Evolutionary conservation across 148 eudicot genomes (phyloP).

Genomic region (Chenopodium quinoa): DNA sequence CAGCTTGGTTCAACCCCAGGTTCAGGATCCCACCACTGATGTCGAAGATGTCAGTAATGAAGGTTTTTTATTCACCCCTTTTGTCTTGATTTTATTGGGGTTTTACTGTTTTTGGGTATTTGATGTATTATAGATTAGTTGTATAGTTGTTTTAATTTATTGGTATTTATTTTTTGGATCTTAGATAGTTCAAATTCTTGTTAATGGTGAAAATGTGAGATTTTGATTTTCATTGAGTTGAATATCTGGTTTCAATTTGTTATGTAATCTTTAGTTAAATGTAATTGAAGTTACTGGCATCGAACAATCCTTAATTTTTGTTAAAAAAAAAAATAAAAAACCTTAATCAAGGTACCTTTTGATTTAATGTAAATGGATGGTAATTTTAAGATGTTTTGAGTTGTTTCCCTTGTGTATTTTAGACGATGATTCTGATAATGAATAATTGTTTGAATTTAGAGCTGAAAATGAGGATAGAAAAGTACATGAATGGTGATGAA

Average conservation of each 20-base stretch:
- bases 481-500: conserved; percentile 57
- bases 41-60: conserved; percentile 52
- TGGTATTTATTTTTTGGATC: neutral
- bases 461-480: conserved; percentile 53
- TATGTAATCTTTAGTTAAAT: no score
- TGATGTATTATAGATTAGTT: neutral
- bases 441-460: conserved; percentile 40
- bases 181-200: neutral
- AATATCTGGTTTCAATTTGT: no score
- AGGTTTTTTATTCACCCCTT: conserved; percentile 31
- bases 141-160: neutral
- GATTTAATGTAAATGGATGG: neutral
- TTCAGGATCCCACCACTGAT: conserved; percentile 20
- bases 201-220: neutral
- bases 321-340: no score
- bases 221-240: no score
- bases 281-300: neutral
- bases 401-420: neutral
- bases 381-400: neutral
- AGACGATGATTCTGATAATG: neutral
- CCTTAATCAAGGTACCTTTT: neutral
- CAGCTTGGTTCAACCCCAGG: conserved; percentile 25
- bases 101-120: neutral
- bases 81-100: neutral
- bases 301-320: neutral